A percentile compares a stretch with the other conserved stretches of the same genome.
Evolutionary conservation across 257 asterid species (phyloP).

Genomic region (Petunia axillaris): DNA sequence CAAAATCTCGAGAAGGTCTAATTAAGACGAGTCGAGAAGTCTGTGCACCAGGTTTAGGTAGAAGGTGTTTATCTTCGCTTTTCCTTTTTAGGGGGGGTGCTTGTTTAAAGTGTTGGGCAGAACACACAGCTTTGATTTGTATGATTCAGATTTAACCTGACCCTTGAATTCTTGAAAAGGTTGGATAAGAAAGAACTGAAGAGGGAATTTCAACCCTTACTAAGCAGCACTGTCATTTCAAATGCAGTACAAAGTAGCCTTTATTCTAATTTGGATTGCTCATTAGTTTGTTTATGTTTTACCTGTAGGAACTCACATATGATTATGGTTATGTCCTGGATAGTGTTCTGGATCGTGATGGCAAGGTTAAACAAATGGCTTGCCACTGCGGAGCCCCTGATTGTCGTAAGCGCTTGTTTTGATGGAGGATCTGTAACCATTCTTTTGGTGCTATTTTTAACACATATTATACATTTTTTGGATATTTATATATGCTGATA

Average conservation of each 20-base stretch:
- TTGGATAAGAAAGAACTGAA: background rate
- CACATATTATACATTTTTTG: background rate
- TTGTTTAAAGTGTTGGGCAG: background rate
- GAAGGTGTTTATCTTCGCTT: background rate
- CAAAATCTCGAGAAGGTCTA: background rate
- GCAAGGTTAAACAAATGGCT: slow-evolving; percentile 48
- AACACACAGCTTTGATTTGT: background rate
- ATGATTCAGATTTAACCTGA: background rate
- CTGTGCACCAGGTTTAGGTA: background rate
- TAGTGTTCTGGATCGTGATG: slow-evolving; percentile 74
- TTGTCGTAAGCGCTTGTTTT: slow-evolving; percentile 69
- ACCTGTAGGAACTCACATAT: slow-evolving; percentile 69
- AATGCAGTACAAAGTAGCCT: background rate
- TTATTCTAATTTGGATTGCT: background rate
- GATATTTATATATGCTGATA: background rate
- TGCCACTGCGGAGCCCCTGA: slow-evolving; percentile 77
- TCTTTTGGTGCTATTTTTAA: background rate
- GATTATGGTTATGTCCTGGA: slow-evolving; percentile 79
- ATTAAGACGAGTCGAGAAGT: background rate
- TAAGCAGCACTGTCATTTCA: background rate
- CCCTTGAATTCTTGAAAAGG: background rate
- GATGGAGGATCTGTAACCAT: slow-evolving; percentile 3
- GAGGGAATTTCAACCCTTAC: background rate
- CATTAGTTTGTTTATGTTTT: background rate
- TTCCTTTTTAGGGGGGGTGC: background rate